phyloP scores from a whole-genome alignment of 345 rosid species.

The Gossypium longicalyx region DNA sequence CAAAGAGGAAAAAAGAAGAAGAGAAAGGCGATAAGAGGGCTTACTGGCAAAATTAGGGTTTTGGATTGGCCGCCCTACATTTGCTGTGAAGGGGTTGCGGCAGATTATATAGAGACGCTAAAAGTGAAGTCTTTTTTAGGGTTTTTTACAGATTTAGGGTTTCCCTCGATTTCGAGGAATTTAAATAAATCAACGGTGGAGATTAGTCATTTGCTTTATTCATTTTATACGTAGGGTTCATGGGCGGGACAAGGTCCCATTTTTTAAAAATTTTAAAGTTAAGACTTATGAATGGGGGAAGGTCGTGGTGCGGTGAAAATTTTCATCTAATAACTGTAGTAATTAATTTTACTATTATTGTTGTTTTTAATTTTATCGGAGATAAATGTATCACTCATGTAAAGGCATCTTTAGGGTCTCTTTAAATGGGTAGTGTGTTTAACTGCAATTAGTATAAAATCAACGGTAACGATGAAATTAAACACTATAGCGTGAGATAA shows the following conservation, averaged over 20 bases:
- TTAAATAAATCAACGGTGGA: conserved; percentile 16
- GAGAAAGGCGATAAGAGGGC: background rate
- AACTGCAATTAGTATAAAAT: no score
- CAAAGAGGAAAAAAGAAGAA: background rate
- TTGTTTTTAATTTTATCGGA: no score
- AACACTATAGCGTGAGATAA: rapidly evolving
- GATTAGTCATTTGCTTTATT: no score
- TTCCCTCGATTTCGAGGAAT: background rate
- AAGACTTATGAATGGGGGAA: no score
- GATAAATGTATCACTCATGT: rapidly evolving
- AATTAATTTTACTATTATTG: no score
- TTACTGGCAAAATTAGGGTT: conserved; percentile 16
- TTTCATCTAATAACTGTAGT: no score
- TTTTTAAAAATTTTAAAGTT: no score
- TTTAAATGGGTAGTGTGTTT: no score
- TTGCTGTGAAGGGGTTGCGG: background rate
- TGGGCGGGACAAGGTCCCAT: no score
- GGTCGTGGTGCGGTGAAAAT: no score
- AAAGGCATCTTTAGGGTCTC: rapidly evolving
- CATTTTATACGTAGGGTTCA: background rate
- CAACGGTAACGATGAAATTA: rapidly evolving
- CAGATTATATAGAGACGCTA: conserved; percentile 6
- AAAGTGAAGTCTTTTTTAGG: conserved; percentile 9
- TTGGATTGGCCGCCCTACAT: conserved; percentile 7
- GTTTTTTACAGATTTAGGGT: conserved; percentile 18